A percentile compares a stretch with the other conserved stretches of the same genome.
These are phyloP conservation scores for Sclerotiophoma versabilis DNA, from an alignment of 2,329 filamentous ascomycete species.

Conservation along the genomic window DNA sequence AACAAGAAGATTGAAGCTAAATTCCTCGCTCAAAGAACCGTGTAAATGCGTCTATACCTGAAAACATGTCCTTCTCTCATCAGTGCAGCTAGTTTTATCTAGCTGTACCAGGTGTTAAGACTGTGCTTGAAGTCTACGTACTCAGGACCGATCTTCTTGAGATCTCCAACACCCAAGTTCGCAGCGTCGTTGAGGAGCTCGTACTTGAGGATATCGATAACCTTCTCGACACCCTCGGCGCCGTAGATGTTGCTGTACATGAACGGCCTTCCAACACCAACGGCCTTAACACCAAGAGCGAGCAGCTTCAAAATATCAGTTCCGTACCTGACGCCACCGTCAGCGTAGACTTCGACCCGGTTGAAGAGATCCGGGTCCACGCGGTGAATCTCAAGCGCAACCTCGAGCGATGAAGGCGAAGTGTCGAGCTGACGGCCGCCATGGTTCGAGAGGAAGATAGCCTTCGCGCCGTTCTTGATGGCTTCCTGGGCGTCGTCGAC, in stretches of 20 bases:
- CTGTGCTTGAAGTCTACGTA: conserved; percentile 33
- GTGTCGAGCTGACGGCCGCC: conserved; percentile 53
- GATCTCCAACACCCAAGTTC: conserved; percentile 40
- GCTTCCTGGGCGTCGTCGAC: conserved; percentile 50
- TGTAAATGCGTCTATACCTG: background rate
- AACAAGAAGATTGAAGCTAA: background rate
- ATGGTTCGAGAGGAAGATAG: conserved; percentile 53
- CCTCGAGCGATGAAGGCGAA: conserved; percentile 73
- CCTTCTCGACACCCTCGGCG: conserved; percentile 66
- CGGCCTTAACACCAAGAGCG: conserved; percentile 49
- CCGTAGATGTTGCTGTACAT: conserved; percentile 65
- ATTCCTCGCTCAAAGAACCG: background rate
- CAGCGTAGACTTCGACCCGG: conserved; percentile 50
- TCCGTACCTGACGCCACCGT: conserved; percentile 52
- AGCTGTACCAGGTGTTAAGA: conserved; percentile 24
- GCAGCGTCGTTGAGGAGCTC: conserved; percentile 54
- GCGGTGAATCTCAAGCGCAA: conserved; percentile 79
- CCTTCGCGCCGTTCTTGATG: conserved; percentile 46
- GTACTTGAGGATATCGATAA: conserved; percentile 58
- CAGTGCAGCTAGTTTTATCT: background rate
- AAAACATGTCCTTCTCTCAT: background rate
- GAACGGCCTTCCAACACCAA: conserved; percentile 58
- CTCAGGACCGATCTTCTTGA: conserved; percentile 39
- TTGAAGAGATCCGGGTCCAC: conserved; percentile 49
- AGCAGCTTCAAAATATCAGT: conserved; percentile 50